Conservation (phyloP, 306 rosid genomes). For the Chamaecrista fasciculata region DNA sequence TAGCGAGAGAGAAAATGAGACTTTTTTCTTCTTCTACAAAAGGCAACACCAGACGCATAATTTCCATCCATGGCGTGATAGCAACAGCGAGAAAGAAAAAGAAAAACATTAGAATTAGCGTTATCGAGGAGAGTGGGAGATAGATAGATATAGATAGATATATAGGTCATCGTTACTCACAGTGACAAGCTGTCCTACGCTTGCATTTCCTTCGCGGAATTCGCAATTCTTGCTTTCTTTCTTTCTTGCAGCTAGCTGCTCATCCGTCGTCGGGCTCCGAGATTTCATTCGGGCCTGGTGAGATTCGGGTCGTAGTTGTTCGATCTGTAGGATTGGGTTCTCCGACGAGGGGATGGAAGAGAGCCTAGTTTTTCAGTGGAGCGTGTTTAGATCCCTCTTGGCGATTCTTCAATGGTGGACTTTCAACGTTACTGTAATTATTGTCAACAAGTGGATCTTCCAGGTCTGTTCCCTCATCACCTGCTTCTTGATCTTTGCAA, state of each 20-base stretch:
- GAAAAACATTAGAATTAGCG: conserved; percentile 7
- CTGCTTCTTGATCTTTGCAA: neutral
- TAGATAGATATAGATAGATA: too few relatives aligned
- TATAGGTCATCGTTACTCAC: too few relatives aligned
- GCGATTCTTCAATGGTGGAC: conserved; percentile 96
- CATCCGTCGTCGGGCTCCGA: neutral
- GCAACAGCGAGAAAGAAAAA: neutral
- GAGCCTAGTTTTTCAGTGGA: conserved; percentile 62
- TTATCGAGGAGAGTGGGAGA: conserved; percentile 8
- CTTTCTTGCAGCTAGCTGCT: too few relatives aligned
- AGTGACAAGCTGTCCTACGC: conserved; percentile 15
- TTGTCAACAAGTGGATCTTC: conserved; percentile 98
- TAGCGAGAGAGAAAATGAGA: neutral
- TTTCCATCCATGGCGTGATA: conserved; percentile 39
- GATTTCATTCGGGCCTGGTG: neutral
- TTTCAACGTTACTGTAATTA: conserved; percentile 88
- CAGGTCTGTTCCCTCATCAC: conserved; percentile 48
- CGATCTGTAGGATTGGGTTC: conserved; percentile 26
- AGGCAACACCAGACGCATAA: neutral
- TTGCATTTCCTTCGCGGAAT: neutral
- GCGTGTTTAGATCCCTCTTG: conserved; percentile 72
- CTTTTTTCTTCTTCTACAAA: neutral
- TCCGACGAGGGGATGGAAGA: conserved; percentile 57
- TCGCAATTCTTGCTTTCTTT: neutral
- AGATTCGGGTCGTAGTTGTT: neutral